phyloP scores from a whole-genome alignment of 257 asterid genomes.

The Parsonsia alboflavescens region DNA sequence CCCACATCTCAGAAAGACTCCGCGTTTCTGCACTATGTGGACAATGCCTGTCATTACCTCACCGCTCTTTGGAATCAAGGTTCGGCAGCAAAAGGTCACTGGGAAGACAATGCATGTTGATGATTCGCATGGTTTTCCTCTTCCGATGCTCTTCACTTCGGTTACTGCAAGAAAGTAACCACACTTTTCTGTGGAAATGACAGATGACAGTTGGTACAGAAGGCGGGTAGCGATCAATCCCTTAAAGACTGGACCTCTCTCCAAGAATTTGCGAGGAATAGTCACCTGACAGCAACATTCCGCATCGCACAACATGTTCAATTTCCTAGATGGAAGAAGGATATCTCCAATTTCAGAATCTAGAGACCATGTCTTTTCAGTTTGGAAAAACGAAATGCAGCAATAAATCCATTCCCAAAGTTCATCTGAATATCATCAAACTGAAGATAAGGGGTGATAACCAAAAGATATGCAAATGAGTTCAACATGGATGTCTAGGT shows the following conservation, averaged over 20 bases:
- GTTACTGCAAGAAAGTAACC: constrained; percentile 73
- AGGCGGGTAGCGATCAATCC: constrained; percentile 38
- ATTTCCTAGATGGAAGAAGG: constrained; percentile 15
- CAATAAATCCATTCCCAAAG: not conserved
- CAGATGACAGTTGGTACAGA: constrained; percentile 29
- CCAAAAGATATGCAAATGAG: not conserved
- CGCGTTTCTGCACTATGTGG: constrained; percentile 19
- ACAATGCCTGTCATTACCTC: constrained; percentile 64
- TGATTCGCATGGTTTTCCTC: constrained; percentile 26
- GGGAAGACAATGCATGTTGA: constrained; percentile 30
- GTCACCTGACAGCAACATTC: constrained; percentile 27
- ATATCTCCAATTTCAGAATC: constrained; percentile 1
- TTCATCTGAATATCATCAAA: not conserved
- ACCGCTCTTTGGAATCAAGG: constrained; percentile 54
- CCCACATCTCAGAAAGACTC: constrained; percentile 69
- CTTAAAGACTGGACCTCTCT: constrained; percentile 23
- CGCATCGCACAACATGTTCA: constrained; percentile 42
- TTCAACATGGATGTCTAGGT: not conserved
- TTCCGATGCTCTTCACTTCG: constrained; percentile 50
- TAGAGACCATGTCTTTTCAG: not conserved
- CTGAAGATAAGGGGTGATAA: not conserved
- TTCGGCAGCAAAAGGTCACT: constrained; percentile 44
- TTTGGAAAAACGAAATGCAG: not conserved
- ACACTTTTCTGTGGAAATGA: constrained; percentile 32
- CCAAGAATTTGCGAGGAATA: constrained; percentile 33